Base-by-base conservation (phyloP, 805 yeast genomes). In the Hanseniaspora clermontiae region DNA sequence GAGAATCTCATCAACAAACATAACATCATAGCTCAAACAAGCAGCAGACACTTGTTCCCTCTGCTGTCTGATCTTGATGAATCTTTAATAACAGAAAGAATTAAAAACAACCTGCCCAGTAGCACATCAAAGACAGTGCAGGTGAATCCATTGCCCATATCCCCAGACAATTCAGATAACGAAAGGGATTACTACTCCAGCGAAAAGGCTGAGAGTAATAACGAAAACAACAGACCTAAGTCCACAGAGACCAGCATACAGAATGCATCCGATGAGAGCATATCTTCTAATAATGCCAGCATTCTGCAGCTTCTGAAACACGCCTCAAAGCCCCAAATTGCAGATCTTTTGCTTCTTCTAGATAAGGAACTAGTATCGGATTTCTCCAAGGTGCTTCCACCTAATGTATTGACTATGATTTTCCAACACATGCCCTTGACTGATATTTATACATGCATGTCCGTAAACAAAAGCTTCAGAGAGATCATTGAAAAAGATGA, bases 391-490 rank as follows among this genome's bases (percentile, higher is more conserved):
- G 70, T 77, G 49, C 70, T 93, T 34, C 98, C 98, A 0, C 63
- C 78, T 0, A 97, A 93, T 65, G 73, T 93, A 11, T 70, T 87
- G 1, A 72, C 78, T 61, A 77, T 80, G 48, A 81, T 93, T 10
- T 72, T 93, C 53, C 70, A 77, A 2, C 76, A 79, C 58, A 72
- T 91, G 57, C 90, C 87, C 64, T 76, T 77, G 60, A 64, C 71
- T 46, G 79, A 90, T 3, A 73, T 93, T 27, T 71, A 81, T 39
- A 73, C 76, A 10, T 77, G 84, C 14, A 72, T 87, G 3, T 72
- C 72, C 58, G 95, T 89, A 1, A 84, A 84, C 55, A 76, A 72
- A 49, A 70, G 71, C 53, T 93, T 97, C 97, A 74, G 77, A 60
- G 66, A 70, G 29, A 70, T 86, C n/a, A 77, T 85, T 5, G 79